A percentile compares a stretch with the other conserved stretches of the same genome.
Evolutionary conservation across 306 rosid species (phyloP).

Genomic region (Corylus heterophylla): DNA sequence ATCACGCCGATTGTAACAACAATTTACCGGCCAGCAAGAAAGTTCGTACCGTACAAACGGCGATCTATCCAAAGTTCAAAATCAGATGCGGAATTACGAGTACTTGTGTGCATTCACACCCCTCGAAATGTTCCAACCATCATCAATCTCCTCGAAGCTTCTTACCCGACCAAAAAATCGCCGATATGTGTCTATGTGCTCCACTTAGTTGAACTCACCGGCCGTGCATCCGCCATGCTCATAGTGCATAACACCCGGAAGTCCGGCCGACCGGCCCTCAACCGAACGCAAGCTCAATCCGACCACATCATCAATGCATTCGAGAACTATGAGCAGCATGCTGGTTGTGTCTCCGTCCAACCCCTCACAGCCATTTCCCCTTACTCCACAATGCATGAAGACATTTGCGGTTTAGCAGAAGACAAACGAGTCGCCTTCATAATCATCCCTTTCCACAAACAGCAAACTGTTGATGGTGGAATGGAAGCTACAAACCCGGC

Average conservation of each 20-base stretch:
- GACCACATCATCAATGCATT: constrained; percentile 88
- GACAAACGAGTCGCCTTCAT: constrained; percentile 75
- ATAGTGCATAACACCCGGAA: constrained; percentile 75
- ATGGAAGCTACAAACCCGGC: constrained; percentile 87
- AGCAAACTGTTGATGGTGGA: constrained; percentile 92
- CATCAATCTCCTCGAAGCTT: constrained; percentile 81
- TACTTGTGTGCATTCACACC: constrained; percentile 67
- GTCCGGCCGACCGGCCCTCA: constrained; percentile 51
- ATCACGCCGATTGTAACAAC: constrained; percentile 61
- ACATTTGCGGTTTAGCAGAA: constrained; percentile 72
- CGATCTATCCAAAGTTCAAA: constrained; percentile 62
- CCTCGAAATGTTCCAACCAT: constrained; percentile 89
- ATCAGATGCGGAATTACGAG: constrained; percentile 62
- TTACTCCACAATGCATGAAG: constrained; percentile 91
- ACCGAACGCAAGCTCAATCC: constrained; percentile 79
- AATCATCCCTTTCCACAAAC: constrained; percentile 87
- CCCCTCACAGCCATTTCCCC: constrained; percentile 90
- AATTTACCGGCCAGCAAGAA: constrained; percentile 67
- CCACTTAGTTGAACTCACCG: constrained; percentile 85
- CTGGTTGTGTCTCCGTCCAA: constrained; percentile 53
- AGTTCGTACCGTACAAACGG: constrained; percentile 51
- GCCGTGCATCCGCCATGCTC: constrained; percentile 96
- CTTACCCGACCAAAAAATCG: constrained; percentile 68
- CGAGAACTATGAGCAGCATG: constrained; percentile 70
- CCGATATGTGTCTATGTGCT: constrained; percentile 76